phyloP scores from a whole-genome alignment of 495 filamentous ascomycete species.

The Cercophora samala region DNA sequence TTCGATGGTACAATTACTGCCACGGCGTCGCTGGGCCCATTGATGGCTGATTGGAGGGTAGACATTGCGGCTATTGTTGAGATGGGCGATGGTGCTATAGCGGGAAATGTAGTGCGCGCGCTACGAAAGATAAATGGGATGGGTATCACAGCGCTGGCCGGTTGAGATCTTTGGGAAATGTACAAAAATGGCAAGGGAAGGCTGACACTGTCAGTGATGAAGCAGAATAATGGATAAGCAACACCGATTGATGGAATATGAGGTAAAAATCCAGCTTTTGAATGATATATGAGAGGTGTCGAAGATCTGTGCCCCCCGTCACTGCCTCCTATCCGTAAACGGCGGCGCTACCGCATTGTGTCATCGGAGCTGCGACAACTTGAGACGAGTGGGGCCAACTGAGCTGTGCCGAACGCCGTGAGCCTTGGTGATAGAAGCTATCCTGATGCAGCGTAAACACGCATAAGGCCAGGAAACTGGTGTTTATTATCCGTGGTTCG shows the following conservation, averaged over 20 bases:
- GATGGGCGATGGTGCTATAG: background rate
- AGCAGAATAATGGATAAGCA: background rate
- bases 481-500: too few relatives aligned
- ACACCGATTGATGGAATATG: background rate
- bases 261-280: background rate
- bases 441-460: background rate
- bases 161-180: background rate
- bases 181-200: background rate
- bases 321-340: background rate
- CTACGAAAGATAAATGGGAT: background rate
- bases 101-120: background rate
- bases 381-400: constrained; percentile 13
- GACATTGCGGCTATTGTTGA: constrained; percentile 27
- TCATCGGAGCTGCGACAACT: constrained; percentile 15
- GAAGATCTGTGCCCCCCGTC: background rate
- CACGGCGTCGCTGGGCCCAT: constrained; percentile 37
- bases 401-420: background rate
- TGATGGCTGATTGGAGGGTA: constrained; percentile 44
- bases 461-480: background rate
- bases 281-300: background rate
- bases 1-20: constrained; percentile 68
- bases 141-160: constrained; percentile 13
- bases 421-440: background rate
- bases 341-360: constrained; percentile 18
- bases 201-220: background rate